Conservation (phyloP, 108 stramenopile genomes). For the Mediolabrus comicus region DNA sequence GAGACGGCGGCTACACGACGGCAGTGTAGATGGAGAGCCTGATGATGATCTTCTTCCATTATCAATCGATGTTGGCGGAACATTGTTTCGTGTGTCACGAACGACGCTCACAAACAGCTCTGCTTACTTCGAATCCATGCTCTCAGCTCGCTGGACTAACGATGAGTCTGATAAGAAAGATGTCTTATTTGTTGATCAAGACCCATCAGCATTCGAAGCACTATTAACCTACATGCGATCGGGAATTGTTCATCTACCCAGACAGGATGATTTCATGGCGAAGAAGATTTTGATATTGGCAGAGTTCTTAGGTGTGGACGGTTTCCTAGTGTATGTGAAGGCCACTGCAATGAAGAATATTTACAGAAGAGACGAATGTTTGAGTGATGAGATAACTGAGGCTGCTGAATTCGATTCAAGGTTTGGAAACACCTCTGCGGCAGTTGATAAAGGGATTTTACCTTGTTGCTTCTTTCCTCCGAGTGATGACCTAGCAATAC, state of each 20-base stretch:
- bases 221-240: constrained; percentile 18
- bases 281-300: constrained; percentile 20
- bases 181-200: constrained; percentile 16
- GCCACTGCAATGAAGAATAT: constrained; percentile 31
- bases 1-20: too few species aligned
- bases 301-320: constrained; percentile 13
- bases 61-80: constrained; percentile 12
- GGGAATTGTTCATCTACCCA: constrained; percentile 6
- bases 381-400: constrained; percentile 12
- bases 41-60: too few species aligned
- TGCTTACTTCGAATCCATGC: constrained; percentile 12
- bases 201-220: constrained; percentile 17
- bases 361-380: constrained; percentile 11
- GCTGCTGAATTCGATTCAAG: constrained; percentile 22
- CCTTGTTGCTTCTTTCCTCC: constrained; percentile 18
- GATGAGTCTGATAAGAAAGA: neutral
- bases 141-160: constrained; percentile 10
- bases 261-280: neutral
- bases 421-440: constrained; percentile 5
- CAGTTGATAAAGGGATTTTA: constrained; percentile 20
- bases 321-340: constrained; percentile 23
- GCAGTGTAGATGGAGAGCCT: too few species aligned
- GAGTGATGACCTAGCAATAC: constrained; percentile 5
- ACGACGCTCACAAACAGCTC: constrained; percentile 9
- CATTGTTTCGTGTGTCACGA: constrained; percentile 14